Base-by-base conservation (phyloP, 2,329 filamentous ascomycete species). In the Colletotrichum somersetense region DNA sequence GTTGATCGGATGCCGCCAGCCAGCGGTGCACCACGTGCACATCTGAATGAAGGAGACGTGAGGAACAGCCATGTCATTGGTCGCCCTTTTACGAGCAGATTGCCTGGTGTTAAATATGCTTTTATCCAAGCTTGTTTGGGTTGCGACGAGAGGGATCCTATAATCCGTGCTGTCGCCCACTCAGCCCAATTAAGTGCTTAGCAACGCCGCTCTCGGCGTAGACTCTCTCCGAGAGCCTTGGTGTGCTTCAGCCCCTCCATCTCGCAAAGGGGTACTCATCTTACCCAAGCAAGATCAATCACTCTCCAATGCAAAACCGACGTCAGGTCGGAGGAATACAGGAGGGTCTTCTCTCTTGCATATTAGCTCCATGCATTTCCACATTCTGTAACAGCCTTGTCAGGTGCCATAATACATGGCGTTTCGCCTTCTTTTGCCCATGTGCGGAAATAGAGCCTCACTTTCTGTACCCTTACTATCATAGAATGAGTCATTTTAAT, bases 1-100 rank as follows among this genome's bases (percentile, higher is more conserved):
- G 44, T 10, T 6, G 8, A 35, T 52, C 63, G 68, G 68, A 67
- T 52, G 63, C 67, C 57, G 67, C 64, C 57, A 56, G 42, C 30
- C 30, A 56, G 67, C 48, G 62, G 62, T 30, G 42, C 40, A 38
- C 14, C 40, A 16, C 40, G 30, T 30, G 30, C 30, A 30, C 30
- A 30, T 30, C 2, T 4, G 30, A 30, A 3, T 30, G 30, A 30
- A 30, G 30, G 30, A 30, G 30, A 30, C 30, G 4, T 10, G 12
- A 18, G 7, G 50, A 11, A 53, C 26, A 26, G 35, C 35, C n/a
- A 26, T 40, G 20, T 42, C 35, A 58, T 58, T 42, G 35, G 55
- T 26, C 35, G 12, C 23, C 35, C 18, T 4, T 40, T 40, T 57
- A 57, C 35, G 35, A 40, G 55, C 26, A 12, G 35, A 26, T 7